Conservation (phyloP, 768 basidiomycete genomes). For the Lactifluus volemus region DNA sequence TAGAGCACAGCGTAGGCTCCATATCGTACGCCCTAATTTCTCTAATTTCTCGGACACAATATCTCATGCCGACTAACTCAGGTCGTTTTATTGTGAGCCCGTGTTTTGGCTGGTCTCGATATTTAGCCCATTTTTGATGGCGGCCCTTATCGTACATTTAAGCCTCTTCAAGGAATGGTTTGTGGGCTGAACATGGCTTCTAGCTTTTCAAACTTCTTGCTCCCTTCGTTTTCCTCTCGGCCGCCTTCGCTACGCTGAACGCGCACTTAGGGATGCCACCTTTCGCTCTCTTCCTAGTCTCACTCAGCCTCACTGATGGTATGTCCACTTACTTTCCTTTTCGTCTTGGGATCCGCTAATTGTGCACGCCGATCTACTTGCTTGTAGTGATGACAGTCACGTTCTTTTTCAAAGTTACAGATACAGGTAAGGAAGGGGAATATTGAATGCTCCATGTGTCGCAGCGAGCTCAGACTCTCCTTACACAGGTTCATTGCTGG, state of each 20-base stretch:
- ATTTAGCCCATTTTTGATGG: conserved; percentile 82
- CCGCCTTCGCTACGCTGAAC: conserved; percentile 60
- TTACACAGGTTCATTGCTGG: conserved; percentile 67
- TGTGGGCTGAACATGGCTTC: neutral
- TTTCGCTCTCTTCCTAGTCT: conserved; percentile 73
- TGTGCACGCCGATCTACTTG: neutral
- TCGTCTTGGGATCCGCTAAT: neutral
- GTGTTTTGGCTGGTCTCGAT: conserved; percentile 81
- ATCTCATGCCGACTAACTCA: conserved; percentile 41
- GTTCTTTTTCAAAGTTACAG: conserved; percentile 78
- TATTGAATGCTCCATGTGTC: neutral
- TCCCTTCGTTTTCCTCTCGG: conserved; percentile 71
- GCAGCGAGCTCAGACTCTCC: neutral
- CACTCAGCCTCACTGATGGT: conserved; percentile 68
- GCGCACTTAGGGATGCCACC: conserved; percentile 59
- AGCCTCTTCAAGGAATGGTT: neutral
- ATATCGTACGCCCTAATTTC: conserved; percentile 9
- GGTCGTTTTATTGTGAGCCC: conserved; percentile 84
- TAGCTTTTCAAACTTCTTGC: conserved; percentile 77
- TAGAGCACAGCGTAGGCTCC: conserved; percentile 20
- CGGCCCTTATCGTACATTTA: conserved; percentile 49
- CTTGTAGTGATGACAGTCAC: conserved; percentile 65
- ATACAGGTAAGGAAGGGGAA: conserved; percentile 47
- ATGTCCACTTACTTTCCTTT: conserved; percentile 12
- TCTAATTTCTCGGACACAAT: neutral